Evolutionary conservation across 306 rosid species (phyloP), one percentile per base, ranked within the genome.

Genomic region (Corylus heterophylla): DNA sequence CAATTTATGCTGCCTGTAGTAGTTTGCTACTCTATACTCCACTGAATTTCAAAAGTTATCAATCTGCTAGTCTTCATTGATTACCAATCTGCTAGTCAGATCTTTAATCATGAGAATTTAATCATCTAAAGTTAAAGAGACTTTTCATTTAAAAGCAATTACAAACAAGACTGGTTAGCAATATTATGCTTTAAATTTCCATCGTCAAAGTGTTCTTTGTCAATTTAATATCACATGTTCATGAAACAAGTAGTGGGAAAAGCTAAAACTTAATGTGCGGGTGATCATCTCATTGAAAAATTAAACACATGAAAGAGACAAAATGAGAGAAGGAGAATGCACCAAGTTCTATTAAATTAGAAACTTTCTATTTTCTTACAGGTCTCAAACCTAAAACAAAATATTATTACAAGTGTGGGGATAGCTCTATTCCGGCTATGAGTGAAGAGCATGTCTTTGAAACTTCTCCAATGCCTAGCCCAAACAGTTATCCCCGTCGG

Each of bases 361-460:
- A 42, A 74, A 58, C 76, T 73, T 52, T 74, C 76, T 87, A 74
- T 83, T 76, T 62, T 85, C 64, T 61, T 88, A 79, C 78, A 94
- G 98, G 86, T 74, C 98, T 92, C 79, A 87, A 90, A 78, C 97
- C 94, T 7, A 88, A 89, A 81, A 84, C 86, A 4, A 88, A 76
- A 85, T 94, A 94, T 73, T 92, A 87, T 63, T 94, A 90, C 84
- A 91, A 84, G 74, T 92, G 98, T 79, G 98, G 98, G 73, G 97
- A 92, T 80, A 88, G 88, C 79, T 89, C 94, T 76, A 67, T 92
- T 77, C 87, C 89, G 61, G 92, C 94, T 69, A 76, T 89, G 97
- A 92, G 98, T 66, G 79, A 84, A 81, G 97, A 90, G 76, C 82
- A 83, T 61, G n/a, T n/a, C 72, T 92, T 94, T 68, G 86, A 89